Evolutionary conservation across 164 flowering plant genomes (phyloP), one percentile per base, ranked within the genome.

Genomic region (Berberis thunbergii): DNA sequence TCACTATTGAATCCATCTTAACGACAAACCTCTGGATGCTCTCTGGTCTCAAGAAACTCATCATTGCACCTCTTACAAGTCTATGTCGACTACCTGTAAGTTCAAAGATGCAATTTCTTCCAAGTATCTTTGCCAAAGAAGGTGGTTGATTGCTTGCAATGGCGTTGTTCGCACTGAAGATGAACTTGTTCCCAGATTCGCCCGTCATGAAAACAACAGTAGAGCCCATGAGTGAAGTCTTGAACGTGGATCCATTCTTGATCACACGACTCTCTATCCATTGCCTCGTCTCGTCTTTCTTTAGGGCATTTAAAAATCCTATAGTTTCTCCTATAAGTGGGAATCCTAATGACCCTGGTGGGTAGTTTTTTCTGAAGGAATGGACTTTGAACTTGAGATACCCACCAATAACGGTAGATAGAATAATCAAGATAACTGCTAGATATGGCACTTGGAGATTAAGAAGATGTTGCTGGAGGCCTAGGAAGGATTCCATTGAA

Each of bases 321-420:
- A 77, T 13, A 0, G 75, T 39, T 64, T 77, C 75, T 13, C 80
- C 80, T 40, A 77, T 45, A 4, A 74, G 7, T 1, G 80, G 77
- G 13, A 66, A 59, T 9, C 80, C 80, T 1, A 69, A 9, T 13
- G 73, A 71, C 7, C 77, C 77, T 49, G 67, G 67, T 1, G 77
- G 77, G 9, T 72, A 65, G 2, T 59, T 74, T 40, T 67, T 72
- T 55, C 57, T 58, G 2, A 26, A n/a, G 10, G 38, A 44, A 6
- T 58, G 41, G 45, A 49, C 43, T n/a, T 12, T 59, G 42, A 57
- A 63, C 66, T 56, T 73, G 64, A 62, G 43, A 72, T 53, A 69
- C 45, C 67, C 65, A 11, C 5, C 60, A 52, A 65, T 4, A 57
- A 69, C 60, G 57, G 61, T 64, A 5, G 59, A 13, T 2, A 69